Evolutionary conservation across 805 yeast species (phyloP), one percentile per base, ranked within the genome.

Genomic region (Suhomyces tanzawaensis): DNA sequence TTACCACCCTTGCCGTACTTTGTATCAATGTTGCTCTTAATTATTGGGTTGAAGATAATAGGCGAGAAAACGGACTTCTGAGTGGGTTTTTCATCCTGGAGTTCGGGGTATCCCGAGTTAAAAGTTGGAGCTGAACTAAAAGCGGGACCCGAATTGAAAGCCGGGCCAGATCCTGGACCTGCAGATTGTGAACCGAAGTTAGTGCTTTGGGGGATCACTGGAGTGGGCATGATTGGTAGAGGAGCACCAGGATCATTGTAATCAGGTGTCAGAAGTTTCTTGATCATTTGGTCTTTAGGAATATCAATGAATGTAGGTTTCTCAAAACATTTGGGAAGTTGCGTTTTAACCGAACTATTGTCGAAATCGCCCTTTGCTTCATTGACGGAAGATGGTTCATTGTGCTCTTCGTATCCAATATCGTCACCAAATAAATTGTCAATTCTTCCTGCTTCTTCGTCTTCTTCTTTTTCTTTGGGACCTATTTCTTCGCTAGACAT

Each of bases 1-100:
- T 90, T 85, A 2, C 99, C 99, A 4, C 99, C 99, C 46, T 74
- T 74, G 9, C 82, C 82, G 52, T 91, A 91, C 53, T 91, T 91
- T 40, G 85, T 79, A 55, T 91, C 98, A 27, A 91, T 81, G 41
- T 76, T 79, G 32, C 77, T 74, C 40, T 79, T 81, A 38, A 87
- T 83, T 14, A 82, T 74, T 0, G 96, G 95, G 50, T 86, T 84
- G 62, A 89, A 90, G 29, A 75, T 72, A 29, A 89, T 66, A 0
- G 95, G 95, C 0, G 95, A 85, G 60, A 88, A 90, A 0, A 82
- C 78, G 29, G 95, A 85, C 40, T 64, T 75, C 36, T 32, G 41
- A 3, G 28, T 28, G 2, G 26, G 7, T 19, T 29, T 29, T 17
- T 32, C 31, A 26, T 39, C 40, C 22, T 17, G 13, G 18, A 29